Evolutionary conservation across 768 basidiomycete species (phyloP).

Genomic region (Austroboletus festivus): DNA sequence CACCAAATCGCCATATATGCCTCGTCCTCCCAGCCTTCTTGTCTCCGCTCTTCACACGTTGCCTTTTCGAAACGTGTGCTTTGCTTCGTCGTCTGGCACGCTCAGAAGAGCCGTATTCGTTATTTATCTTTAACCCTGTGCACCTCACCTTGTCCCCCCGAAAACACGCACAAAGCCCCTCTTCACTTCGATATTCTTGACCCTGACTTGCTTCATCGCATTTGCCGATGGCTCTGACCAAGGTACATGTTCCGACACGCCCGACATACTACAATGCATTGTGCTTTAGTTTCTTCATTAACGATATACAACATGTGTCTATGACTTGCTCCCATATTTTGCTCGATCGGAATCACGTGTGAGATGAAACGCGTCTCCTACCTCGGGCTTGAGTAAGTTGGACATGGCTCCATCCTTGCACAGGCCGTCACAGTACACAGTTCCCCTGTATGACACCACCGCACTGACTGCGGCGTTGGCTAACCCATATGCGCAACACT

Average conservation of each 20-base stretch:
- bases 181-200: slow-evolving; percentile 29
- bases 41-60: slow-evolving; percentile 16
- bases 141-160: slow-evolving; percentile 15
- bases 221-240: slow-evolving; percentile 22
- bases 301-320: slow-evolving; percentile 26
- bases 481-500: slow-evolving; percentile 29
- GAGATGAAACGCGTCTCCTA: not conserved
- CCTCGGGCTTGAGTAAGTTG: not conserved
- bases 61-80: slow-evolving; percentile 8
- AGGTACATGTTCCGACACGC: slow-evolving; percentile 26
- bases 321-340: slow-evolving; percentile 9
- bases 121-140: slow-evolving; percentile 24
- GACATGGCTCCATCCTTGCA: slow-evolving; percentile 13
- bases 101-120: slow-evolving; percentile 20
- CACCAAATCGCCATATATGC: slow-evolving; percentile 23
- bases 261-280: slow-evolving; percentile 34
- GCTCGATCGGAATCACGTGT: slow-evolving; percentile 21
- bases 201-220: slow-evolving; percentile 18
- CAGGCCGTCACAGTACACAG: slow-evolving; percentile 6
- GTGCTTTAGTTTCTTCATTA: slow-evolving; percentile 25
- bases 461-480: slow-evolving; percentile 24
- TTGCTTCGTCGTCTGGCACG: slow-evolving; percentile 8
- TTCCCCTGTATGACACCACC: slow-evolving; percentile 23
- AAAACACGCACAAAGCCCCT: slow-evolving; percentile 24
- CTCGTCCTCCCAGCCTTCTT: slow-evolving; percentile 27